Base-by-base conservation (phyloP, 768 basidiomycete genomes). In the Boletales sp. region DNA sequence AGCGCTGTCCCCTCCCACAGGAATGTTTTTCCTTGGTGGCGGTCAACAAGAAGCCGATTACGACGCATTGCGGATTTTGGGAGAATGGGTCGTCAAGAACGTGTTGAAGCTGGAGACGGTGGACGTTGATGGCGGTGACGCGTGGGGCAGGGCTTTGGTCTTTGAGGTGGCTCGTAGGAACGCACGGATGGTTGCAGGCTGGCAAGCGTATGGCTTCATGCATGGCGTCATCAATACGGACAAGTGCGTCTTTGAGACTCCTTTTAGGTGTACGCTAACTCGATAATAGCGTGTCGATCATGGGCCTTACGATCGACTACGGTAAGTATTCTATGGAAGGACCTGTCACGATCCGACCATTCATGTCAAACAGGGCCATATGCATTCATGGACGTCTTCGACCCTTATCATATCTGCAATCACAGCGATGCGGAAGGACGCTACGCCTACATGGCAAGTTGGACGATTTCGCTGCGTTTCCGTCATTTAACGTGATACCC, bases 171-270 rank as follows among this genome's bases (percentile, higher is more conserved):
- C 91, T 14, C 80, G 78, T 65, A 74, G 93, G 61, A 98, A 97
- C 63, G 94, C 90, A 39, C 74, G 73, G 63, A 98, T 94, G 89
- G 90, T 94, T 0, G 97, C 94, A 10, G 87, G 79, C 4, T 98
- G 97, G 97, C 95, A 98, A 69, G 91, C 82, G 8, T 89, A 87
- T 66, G 92, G 92, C 1, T 94, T 90, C 65, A 91, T 93, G 91
- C 90, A 94, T 62, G 93, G 92, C 0, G 95, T 99, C 34, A 92
- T 99, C 59, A 98, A 98, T 63, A 95, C 94, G 2, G 95, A 97
- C 72, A 97, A 95, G 88, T 87, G 56, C 50, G 78, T 62, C n/a
- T 3, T 21, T 48, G 29, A 36, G 13, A 13, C n/a, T 41, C 24
- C 10, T 10, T 11, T 40, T 15, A 13, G 29, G 13, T 1, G 30